Percentiles rank a stretch among this genome's conserved stretches.
These are phyloP conservation scores for Ganoderma leucocontextum DNA, from an alignment of 1,284 basidiomycete genomes.

Conservation along the genomic window DNA sequence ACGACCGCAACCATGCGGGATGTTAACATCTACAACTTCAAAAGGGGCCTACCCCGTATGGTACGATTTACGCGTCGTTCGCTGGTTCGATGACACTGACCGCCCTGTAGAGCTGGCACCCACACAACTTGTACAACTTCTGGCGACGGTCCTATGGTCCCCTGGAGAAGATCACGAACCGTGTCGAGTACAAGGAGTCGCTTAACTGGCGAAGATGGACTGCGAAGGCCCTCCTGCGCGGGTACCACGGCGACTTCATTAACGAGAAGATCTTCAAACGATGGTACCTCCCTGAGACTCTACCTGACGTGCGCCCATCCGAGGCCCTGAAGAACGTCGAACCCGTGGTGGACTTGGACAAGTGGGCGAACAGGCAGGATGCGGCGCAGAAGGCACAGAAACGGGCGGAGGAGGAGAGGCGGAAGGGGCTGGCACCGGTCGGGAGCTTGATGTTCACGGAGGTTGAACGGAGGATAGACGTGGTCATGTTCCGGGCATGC, in stretches of 20 bases:
- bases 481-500: constrained; percentile 91
- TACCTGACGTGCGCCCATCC: constrained; percentile 85
- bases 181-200: constrained; percentile 63
- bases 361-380: constrained; percentile 61
- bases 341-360: constrained; percentile 35
- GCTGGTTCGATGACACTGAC: constrained; percentile 8
- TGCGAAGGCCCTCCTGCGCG: constrained; percentile 90
- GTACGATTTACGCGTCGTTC: constrained; percentile 37
- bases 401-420: constrained; percentile 60
- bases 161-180: constrained; percentile 64
- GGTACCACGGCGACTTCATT: constrained; percentile 97
- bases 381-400: constrained; percentile 56
- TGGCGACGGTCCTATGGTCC: constrained; percentile 62
- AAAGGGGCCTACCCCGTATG: constrained; percentile 55
- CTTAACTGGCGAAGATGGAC: constrained; percentile 95
- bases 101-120: constrained; percentile 79
- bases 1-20: constrained; percentile 46
- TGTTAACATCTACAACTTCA: constrained; percentile 46
- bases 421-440: constrained; percentile 77
- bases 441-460: constrained; percentile 93
- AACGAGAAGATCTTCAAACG: constrained; percentile 94
- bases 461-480: constrained; percentile 94
- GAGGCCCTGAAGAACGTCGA: constrained; percentile 50
- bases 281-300: constrained; percentile 89
- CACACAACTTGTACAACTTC: constrained; percentile 75